Evolutionary conservation across 1,284 basidiomycete genomes (phyloP).

Genomic region (Puccinia hordei): DNA sequence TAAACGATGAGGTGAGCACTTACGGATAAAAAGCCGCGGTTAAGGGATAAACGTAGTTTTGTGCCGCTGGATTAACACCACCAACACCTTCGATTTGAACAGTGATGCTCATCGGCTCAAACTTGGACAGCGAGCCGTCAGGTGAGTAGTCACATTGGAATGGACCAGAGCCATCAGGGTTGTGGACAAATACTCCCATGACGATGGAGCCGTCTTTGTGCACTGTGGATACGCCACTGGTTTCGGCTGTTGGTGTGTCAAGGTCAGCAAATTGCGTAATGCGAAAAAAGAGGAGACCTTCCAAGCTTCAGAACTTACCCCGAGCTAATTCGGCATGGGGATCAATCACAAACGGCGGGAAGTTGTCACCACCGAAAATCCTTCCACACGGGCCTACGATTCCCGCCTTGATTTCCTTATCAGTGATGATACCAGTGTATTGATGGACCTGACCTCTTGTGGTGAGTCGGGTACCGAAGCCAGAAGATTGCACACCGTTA

Average conservation of each 20-base stretch:
- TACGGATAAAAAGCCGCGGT: constrained; percentile 38
- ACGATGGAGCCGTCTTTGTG: constrained; percentile 28
- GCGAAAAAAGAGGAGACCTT: background rate
- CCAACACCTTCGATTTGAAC: constrained; percentile 45
- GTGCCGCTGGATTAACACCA: constrained; percentile 43
- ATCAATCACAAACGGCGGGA: constrained; percentile 44
- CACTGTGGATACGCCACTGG: constrained; percentile 29
- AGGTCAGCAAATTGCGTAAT: background rate
- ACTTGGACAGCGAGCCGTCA: constrained; percentile 20
- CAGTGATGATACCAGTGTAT: constrained; percentile 48
- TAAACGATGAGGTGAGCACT: background rate
- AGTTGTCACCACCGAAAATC: constrained; percentile 45
- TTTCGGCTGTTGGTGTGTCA: constrained; percentile 9
- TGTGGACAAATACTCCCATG: constrained; percentile 48
- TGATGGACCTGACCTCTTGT: constrained; percentile 41
- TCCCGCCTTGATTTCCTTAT: constrained; percentile 38
- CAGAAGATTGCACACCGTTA: constrained; percentile 37
- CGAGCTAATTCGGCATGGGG: constrained; percentile 22
- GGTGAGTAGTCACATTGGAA: constrained; percentile 47
- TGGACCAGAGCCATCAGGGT: constrained; percentile 49
- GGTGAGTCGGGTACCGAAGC: constrained; percentile 41
- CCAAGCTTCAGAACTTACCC: constrained; percentile 11
- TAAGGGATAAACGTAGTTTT: constrained; percentile 45
- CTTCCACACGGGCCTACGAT: constrained; percentile 44
- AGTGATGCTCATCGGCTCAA: constrained; percentile 45